Evolutionary conservation across 2,329 filamentous ascomycete species (phyloP), one percentile per base, ranked within the genome.

Genomic region (Amphichorda felina): DNA sequence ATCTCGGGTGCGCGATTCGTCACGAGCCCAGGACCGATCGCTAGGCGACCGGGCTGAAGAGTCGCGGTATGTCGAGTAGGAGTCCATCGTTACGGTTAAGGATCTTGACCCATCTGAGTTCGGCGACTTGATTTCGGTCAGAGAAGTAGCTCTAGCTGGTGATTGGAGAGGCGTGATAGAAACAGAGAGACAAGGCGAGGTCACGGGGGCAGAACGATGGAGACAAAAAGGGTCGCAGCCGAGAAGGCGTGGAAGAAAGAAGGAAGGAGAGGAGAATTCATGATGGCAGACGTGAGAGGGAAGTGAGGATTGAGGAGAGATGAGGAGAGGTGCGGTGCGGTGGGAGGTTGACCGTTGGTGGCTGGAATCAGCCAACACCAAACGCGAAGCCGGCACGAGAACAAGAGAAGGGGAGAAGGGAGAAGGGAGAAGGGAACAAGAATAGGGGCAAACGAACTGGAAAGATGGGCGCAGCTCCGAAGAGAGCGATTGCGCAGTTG

Each of bases 31-130:
- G 29, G 54, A 59, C 38, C 72, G 67, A 36, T 74, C 68, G 32
- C 51, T 55, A 3, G 72, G 70, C 19, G 71, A 75, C 27, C 71
- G 67, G 24, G 55, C 66, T 17, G 64, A 50, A 36, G 55, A 51
- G 40, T 75, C 72, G 43, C 72, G 63, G 44, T 70, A 71, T 22
- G 66, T 61, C 41, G 54, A 55, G 42, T 72, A 73, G 1, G 68
- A 71, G 43, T 75, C 70, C 71, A 75, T 75, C n/a, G 31, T 32
- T 3, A 11, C 29, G 5, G 15, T 17, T 10, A 11, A 8, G 21
- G 10, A 24, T 6, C 21, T 24, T 24, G 21, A 24, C 21, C 21
- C 21, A 24, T 24, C 21, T 24, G 21, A 10, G 10, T 24, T 18
- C 25, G 30, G 40, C 41, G 44, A 29, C 30, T 47, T 49, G 41